Conservation (phyloP, 164 flowering plant species). For the Annona cherimola region DNA sequence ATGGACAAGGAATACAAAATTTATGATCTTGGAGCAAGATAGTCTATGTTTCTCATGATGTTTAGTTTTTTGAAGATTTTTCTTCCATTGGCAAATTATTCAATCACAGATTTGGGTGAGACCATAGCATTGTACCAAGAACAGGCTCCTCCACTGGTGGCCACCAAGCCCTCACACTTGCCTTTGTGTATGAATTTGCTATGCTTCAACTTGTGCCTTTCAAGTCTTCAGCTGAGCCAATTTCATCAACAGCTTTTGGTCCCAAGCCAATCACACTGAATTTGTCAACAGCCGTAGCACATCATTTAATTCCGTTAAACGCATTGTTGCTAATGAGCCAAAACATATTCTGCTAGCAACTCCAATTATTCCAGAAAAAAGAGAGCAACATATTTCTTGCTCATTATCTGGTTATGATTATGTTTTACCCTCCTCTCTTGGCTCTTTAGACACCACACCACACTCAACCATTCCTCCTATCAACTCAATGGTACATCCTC, state of each 20-base stretch:
- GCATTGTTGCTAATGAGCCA: no score
- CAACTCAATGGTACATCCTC: neutral
- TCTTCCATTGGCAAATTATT: no score
- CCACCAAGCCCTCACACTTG: neutral
- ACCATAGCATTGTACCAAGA: neutral
- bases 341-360: neutral
- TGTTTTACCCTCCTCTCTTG: neutral
- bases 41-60: no score
- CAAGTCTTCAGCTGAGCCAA: neutral
- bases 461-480: neutral
- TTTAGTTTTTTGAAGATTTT: no score
- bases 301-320: neutral
- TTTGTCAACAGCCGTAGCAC: neutral
- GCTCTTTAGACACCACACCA: neutral
- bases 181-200: neutral
- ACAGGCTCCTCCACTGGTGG: neutral
- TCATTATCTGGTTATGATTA: neutral
- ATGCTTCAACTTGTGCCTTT: neutral
- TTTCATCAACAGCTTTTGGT: neutral
- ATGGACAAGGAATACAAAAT: neutral
- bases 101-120: no score
- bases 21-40: neutral
- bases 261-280: neutral
- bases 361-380: neutral
- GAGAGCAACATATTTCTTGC: neutral